phyloP scores from a whole-genome alignment of 1,284 basidiomycete genomes.

The Testicularia cyperi region DNA sequence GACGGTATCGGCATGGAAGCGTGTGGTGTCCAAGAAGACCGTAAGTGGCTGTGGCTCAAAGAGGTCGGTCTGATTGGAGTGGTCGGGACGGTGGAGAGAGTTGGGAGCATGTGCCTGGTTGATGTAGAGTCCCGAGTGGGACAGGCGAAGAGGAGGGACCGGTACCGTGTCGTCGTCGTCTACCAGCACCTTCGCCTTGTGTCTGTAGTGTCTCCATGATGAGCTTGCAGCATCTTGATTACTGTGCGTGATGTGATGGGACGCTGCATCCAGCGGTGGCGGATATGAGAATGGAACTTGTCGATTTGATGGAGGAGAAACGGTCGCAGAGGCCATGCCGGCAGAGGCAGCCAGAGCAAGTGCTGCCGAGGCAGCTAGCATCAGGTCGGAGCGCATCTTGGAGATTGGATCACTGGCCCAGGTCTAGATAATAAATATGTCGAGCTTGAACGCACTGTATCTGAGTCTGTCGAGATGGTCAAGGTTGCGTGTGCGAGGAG shows the following conservation, averaged over 20 bases:
- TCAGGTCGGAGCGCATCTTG: no score
- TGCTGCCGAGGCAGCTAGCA: no score
- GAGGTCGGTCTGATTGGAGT: constrained; percentile 12
- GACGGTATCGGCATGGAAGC: constrained; percentile 8
- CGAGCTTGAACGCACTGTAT: no score
- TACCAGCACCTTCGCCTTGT: constrained; percentile 1
- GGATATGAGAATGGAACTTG: constrained; percentile 22
- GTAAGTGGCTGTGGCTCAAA: constrained; percentile 28
- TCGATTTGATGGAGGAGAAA: no score
- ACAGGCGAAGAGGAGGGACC: constrained; percentile 35
- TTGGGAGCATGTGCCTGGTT: constrained; percentile 27
- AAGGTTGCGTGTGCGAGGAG: no score
- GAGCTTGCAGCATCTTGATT: no score
- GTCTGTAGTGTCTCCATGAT: not conserved
- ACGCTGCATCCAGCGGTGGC: not conserved
- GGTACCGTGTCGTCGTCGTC: constrained; percentile 27
- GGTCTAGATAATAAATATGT: no score
- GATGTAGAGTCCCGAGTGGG: constrained; percentile 41
- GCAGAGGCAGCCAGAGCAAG: no score
- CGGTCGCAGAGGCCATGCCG: no score
- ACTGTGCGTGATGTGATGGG: not conserved
- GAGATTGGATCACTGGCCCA: no score
- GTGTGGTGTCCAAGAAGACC: constrained; percentile 24
- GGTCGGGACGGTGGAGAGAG: constrained; percentile 13
- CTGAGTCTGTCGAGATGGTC: no score